Conservation (phyloP, 306 rosid genomes). For the Cucurbita argyrosperma region DNA sequence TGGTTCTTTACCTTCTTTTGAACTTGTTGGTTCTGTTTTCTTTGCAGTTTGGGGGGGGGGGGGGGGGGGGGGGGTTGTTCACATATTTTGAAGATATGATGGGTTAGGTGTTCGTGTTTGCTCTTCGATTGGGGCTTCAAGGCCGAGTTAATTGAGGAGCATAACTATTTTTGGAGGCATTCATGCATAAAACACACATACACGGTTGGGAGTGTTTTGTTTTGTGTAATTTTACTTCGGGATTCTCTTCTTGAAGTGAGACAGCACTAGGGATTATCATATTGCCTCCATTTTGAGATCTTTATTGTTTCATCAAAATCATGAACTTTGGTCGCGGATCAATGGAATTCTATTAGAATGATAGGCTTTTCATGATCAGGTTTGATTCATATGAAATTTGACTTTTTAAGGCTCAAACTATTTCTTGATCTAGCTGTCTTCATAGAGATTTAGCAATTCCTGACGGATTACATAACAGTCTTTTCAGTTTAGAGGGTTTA, state of each 20-base stretch:
- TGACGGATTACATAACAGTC: background rate
- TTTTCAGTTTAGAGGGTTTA: background rate
- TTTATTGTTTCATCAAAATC: background rate
- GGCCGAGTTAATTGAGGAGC: background rate
- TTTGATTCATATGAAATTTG: background rate
- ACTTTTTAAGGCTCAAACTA: background rate
- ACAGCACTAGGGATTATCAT: background rate
- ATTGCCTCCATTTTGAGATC: background rate
- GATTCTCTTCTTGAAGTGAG: background rate
- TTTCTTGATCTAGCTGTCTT: background rate
- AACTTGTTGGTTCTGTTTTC: background rate
- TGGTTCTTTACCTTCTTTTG: background rate
- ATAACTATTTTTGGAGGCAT: background rate
- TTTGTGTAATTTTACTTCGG: background rate
- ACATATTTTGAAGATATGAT: background rate
- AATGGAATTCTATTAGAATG: background rate
- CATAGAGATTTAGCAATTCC: background rate
- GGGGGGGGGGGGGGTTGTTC: background rate
- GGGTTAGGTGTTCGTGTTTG: background rate
- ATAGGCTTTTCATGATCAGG: background rate
- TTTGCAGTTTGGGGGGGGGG: background rate
- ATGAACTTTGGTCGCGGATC: background rate
- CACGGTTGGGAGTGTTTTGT: background rate
- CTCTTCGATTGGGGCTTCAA: background rate
- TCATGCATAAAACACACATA: background rate